Percentiles rank a stretch among this genome's conserved stretches.
Conservation (phyloP, 306 rosid genomes). For the Cucurbita ficifolia region DNA sequence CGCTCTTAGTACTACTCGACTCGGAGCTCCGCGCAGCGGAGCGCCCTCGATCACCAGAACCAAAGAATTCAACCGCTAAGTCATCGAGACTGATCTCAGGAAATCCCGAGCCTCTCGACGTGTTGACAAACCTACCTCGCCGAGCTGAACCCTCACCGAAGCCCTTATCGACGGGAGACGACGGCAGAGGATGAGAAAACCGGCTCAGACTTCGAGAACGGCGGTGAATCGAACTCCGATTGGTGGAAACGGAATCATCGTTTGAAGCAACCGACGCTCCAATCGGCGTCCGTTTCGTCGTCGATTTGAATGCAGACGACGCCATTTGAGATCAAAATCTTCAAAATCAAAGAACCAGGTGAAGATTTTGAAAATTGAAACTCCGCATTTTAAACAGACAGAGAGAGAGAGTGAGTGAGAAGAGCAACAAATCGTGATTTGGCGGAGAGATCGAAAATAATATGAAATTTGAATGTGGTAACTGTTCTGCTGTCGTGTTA, state of each 20-base stretch:
- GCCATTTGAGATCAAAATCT: slow-evolving; percentile 31
- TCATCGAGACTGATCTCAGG: slow-evolving; percentile 97
- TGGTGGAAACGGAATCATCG: slow-evolving; percentile 35
- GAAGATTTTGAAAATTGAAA: slow-evolving; percentile 1
- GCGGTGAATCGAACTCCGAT: slow-evolving; percentile 45
- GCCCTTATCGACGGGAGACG: slow-evolving; percentile 15
- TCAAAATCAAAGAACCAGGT: neutral
- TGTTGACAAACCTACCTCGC: slow-evolving; percentile 65
- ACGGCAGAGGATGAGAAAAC: slow-evolving; percentile 28
- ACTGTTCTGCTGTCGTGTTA: neutral
- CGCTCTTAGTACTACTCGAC: slow-evolving; percentile 17
- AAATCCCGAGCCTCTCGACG: slow-evolving; percentile 68
- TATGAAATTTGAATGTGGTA: slow-evolving; percentile 20
- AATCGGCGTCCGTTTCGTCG: slow-evolving; percentile 53
- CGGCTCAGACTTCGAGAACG: slow-evolving; percentile 90
- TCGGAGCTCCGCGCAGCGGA: slow-evolving; percentile 25
- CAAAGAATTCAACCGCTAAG: slow-evolving; percentile 73
- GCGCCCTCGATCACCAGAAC: slow-evolving; percentile 52
- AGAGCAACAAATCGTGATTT: neutral
- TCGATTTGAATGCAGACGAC: slow-evolving; percentile 89
- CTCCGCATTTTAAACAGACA: neutral
- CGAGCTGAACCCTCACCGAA: slow-evolving; percentile 22
- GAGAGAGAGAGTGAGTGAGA: slow-evolving; percentile 7
- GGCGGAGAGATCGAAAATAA: slow-evolving; percentile 43
- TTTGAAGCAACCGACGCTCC: slow-evolving; percentile 32